Base-by-base conservation (phyloP, 352 stramenopile species). In the Globisporangium uncinulatum region DNA sequence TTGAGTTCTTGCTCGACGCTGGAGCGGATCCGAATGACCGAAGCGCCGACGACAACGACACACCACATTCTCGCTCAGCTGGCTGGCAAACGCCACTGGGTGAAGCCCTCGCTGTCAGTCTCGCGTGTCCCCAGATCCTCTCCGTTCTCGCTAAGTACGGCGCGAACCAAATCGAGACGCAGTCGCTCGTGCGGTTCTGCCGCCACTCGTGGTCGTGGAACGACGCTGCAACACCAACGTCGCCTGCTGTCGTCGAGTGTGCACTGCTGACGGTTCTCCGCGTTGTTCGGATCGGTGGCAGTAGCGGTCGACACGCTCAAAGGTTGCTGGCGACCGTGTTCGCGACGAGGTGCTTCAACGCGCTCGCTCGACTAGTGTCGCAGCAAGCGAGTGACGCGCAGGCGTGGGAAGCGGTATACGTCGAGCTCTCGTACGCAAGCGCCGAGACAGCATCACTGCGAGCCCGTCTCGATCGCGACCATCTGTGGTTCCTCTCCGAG, bases 1-100 rank as follows among this genome's bases (percentile, higher is more conserved):
- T 76, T 15, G 46, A 68, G 20, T 20, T 74, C 11, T 37, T 78
- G 42, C 64, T 80, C 5, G 32, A 37, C 31, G 65, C 51, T 32
- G 71, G 71, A 6, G 69, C 61, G 3, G 19, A 49, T 51, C 54
- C 56, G 13, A 66, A 77, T 32, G 49, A 61, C 61, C 6, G 4
- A 11, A 9, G n/a, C 10, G 44, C 37, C 39, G 46, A 31, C 24
- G 46, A 45, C 19, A 15, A 31, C 14, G 29, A 14, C 8, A 15
- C 11, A 29, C 24, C 24, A 29, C 24, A 29, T 29, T 29, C 24
- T 29, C 4, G 24, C 24, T 29, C 24, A 29, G 24, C 24, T 0
- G 7, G 9, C 6, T 1, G 7, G 17, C 41, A 24, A 29, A 32
- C 20, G 14, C 54, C 67, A 11, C 47, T 79, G 14, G 15, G 29